Percentiles rank a stretch among this genome's conserved stretches.
These are phyloP conservation scores for Vitis hybrid DNA, from an alignment of 177 flowering plant species.

Conservation along the genomic window DNA sequence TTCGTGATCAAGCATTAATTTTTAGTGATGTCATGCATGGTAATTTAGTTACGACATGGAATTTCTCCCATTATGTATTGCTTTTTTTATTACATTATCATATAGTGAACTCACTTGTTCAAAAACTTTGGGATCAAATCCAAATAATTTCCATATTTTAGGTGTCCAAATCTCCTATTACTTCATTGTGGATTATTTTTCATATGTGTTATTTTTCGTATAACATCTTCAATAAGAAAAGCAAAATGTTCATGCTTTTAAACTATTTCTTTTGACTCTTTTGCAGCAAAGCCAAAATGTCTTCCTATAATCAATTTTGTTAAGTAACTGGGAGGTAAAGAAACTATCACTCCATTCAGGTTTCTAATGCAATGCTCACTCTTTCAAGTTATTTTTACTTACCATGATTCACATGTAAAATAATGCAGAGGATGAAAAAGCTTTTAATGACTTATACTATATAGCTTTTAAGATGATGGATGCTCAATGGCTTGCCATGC, in stretches of 20 bases:
- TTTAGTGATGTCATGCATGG: too few relatives aligned
- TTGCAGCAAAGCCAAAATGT: conserved; percentile 79
- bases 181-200: too few relatives aligned
- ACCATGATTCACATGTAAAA: conserved; percentile 2
- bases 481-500: conserved; percentile 98
- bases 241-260: background rate
- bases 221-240: background rate
- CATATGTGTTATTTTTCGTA: too few relatives aligned
- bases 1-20: conserved; percentile 13
- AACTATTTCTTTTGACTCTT: conserved; percentile 8
- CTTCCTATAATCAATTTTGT: conserved; percentile 72
- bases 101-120: too few relatives aligned
- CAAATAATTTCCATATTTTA: too few relatives aligned
- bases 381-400: background rate
- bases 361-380: background rate
- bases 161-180: too few relatives aligned
- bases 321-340: conserved; percentile 71
- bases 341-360: too few relatives aligned
- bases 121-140: too few relatives aligned
- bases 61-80: too few relatives aligned
- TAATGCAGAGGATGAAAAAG: conserved; percentile 85
- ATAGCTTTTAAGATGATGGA: conserved; percentile 95
- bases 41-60: too few relatives aligned
- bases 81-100: too few relatives aligned
- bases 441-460: conserved; percentile 85